Percentiles rank a stretch among this genome's conserved stretches.
These are phyloP conservation scores for Daldinia caldariorum DNA, from an alignment of 495 filamentous ascomycete genomes.

Conservation along the genomic window DNA sequence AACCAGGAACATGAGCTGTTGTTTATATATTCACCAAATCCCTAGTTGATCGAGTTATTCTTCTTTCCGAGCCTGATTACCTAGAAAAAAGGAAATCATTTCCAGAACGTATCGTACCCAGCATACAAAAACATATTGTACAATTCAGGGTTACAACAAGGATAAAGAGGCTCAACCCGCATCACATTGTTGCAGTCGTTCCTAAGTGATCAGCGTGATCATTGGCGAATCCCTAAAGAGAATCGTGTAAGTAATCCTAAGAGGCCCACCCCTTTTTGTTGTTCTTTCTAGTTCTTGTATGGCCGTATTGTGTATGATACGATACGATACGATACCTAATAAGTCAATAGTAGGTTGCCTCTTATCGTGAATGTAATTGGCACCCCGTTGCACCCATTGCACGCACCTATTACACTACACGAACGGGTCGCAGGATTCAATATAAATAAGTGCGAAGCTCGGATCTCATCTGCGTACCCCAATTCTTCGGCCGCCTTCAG, in stretches of 20 bases:
- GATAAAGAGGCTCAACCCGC: slow-evolving; percentile 37
- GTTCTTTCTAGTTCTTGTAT: background rate
- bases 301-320: background rate
- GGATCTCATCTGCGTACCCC: slow-evolving; percentile 21
- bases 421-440: slow-evolving; percentile 9
- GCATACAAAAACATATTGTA: too few relatives aligned
- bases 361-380: slow-evolving; percentile 14
- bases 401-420: background rate
- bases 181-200: slow-evolving; percentile 41
- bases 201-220: slow-evolving; percentile 39
- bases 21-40: slow-evolving; percentile 20
- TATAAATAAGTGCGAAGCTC: slow-evolving; percentile 32
- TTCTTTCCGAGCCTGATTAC: slow-evolving; percentile 10
- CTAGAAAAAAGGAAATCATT: background rate
- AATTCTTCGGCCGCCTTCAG: slow-evolving; percentile 28
- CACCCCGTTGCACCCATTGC: background rate
- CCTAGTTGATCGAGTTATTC: too few relatives aligned
- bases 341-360: slow-evolving; percentile 5
- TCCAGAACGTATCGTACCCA: slow-evolving; percentile 13
- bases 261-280: slow-evolving; percentile 27
- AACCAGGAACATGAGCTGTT: slow-evolving; percentile 17
- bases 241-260: slow-evolving; percentile 39
- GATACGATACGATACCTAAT: slow-evolving; percentile 10
- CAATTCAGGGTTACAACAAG: slow-evolving; percentile 17
- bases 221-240: slow-evolving; percentile 22